These are phyloP conservation scores for Fraxinus americana DNA, from an alignment of 257 asterid genomes.

Conservation along the genomic window DNA sequence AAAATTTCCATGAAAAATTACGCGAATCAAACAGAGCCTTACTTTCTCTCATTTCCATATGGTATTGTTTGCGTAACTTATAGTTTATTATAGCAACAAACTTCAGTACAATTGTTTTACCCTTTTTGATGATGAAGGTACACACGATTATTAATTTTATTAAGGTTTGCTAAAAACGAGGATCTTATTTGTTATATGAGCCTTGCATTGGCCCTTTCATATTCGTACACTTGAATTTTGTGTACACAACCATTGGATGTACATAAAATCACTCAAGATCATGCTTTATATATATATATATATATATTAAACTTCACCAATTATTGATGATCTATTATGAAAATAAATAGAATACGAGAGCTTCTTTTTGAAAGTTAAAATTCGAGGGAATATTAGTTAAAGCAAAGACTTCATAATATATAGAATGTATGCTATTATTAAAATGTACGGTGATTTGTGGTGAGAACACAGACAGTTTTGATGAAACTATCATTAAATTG, in stretches of 20 bases:
- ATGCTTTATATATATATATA: too few relatives aligned
- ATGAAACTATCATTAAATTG: too few relatives aligned
- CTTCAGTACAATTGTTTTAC: neutral
- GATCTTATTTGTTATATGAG: neutral
- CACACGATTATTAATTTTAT: neutral
- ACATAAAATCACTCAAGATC: neutral
- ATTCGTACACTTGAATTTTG: neutral
- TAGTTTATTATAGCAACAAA: neutral
- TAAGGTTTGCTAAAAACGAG: neutral
- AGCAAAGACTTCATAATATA: neutral
- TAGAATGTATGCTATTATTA: too few relatives aligned
- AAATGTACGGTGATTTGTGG: too few relatives aligned
- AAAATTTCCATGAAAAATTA: too few relatives aligned
- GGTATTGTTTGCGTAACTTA: neutral
- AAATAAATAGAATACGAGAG: too few relatives aligned
- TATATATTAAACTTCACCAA: too few relatives aligned
- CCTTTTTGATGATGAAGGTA: neutral
- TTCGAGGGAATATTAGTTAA: too few relatives aligned
- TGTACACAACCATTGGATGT: neutral
- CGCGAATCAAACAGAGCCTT: too few relatives aligned
- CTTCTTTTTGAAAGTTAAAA: too few relatives aligned
- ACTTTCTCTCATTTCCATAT: neutral
- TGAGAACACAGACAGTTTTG: too few relatives aligned
- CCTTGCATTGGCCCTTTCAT: constrained; percentile 1
- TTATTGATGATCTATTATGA: too few relatives aligned